These are phyloP conservation scores for Gossypium ekmanianum DNA, from an alignment of 345 rosid genomes.

Conservation along the genomic window DNA sequence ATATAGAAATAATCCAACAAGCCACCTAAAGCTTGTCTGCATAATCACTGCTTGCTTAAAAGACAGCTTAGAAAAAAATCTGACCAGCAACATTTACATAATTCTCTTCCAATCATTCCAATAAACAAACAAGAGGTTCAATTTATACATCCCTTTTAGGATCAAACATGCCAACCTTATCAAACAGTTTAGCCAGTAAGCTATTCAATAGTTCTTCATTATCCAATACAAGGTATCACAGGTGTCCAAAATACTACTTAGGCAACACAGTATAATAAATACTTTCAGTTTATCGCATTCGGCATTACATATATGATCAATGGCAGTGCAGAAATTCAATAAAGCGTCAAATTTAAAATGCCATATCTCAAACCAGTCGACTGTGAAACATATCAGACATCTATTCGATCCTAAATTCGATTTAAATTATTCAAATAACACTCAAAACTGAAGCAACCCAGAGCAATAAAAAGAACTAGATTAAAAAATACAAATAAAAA, in stretches of 20 bases:
- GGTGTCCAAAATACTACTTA: no score
- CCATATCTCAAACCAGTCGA: neutral
- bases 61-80: neutral
- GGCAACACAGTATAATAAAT: no score
- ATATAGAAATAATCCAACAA: no score
- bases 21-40: no score
- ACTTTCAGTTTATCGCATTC: no score
- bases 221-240: no score
- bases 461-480: neutral
- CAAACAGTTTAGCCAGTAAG: neutral
- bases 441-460: conserved; percentile 7
- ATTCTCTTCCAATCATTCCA: conserved; percentile 6
- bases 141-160: neutral
- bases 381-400: neutral
- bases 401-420: neutral
- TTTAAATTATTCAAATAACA: neutral
- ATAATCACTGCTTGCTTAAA: no score
- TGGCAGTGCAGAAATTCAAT: neutral
- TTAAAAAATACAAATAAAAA: neutral
- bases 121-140: neutral
- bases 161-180: neutral
- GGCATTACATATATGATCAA: neutral
- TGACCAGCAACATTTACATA: neutral
- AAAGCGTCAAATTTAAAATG: neutral
- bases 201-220: neutral